These are phyloP conservation scores for Cystofilobasidium bisporidii DNA, from an alignment of 768 basidiomycete genomes.

Conservation along the genomic window DNA sequence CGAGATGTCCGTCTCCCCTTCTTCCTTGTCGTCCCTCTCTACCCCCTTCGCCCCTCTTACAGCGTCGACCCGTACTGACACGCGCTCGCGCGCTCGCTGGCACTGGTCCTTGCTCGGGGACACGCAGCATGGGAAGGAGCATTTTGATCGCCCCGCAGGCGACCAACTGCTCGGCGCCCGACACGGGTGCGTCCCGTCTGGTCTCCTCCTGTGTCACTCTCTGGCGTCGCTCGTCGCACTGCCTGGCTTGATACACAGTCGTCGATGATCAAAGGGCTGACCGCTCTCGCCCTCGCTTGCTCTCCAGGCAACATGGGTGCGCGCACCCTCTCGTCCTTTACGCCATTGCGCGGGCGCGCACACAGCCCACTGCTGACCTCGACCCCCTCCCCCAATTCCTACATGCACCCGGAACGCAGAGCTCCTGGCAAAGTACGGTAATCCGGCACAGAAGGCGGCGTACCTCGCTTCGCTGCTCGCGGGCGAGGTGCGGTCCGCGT, in stretches of 20 bases:
- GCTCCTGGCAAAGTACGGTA: conserved; percentile 93
- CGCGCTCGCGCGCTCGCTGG: too few species aligned
- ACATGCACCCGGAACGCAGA: conserved; percentile 46
- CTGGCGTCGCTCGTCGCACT: too few species aligned
- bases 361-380: too few species aligned
- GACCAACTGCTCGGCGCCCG: conserved; percentile 84
- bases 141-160: conserved; percentile 74
- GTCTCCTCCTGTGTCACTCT: too few species aligned
- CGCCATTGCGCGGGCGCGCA: too few species aligned
- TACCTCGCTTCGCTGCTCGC: conserved; percentile 82
- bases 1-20: conserved; percentile 37
- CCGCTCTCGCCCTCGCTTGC: not conserved
- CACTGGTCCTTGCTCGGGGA: too few species aligned
- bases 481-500: conserved; percentile 79
- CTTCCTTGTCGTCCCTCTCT: too few species aligned
- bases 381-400: too few species aligned
- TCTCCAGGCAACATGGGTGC: conserved; percentile 85
- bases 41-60: not conserved
- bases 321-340: not conserved
- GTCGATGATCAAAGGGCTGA: too few species aligned
- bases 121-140: conserved; percentile 67
- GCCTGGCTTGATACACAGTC: too few species aligned
- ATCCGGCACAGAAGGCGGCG: conserved; percentile 74
- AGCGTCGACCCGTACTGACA: too few species aligned
- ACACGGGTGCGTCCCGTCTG: conserved; percentile 1